Evolutionary conservation across 192 early-diverging fungal genomes (phyloP).

Genomic region (Podila clonocystis): DNA sequence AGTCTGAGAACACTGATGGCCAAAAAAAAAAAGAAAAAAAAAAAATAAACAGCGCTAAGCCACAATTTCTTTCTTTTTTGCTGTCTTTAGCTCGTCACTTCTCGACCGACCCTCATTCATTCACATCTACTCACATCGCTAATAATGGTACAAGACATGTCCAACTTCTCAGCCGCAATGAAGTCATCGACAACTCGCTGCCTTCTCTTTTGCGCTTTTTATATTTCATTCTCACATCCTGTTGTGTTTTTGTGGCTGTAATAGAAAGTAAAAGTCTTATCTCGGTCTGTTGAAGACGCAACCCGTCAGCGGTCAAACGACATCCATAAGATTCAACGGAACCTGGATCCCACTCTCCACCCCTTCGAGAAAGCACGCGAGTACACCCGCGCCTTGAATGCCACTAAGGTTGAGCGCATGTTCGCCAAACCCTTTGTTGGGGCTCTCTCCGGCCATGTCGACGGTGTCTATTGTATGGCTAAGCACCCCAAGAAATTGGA

Average conservation of each 20-base stretch:
- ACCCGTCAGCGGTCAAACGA: slow-evolving; percentile 86
- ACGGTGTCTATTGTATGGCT: slow-evolving; percentile 94
- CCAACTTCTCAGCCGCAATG: too few relatives aligned
- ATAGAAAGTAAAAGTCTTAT: slow-evolving; percentile 96
- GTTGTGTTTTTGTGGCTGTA: not conserved
- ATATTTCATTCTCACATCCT: not conserved
- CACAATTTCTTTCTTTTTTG: slow-evolving; percentile 1
- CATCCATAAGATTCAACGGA: slow-evolving; percentile 88
- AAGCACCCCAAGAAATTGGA: slow-evolving; percentile 93
- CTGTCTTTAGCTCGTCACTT: not conserved
- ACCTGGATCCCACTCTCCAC: slow-evolving; percentile 89
- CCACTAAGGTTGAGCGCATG: slow-evolving; percentile 92
- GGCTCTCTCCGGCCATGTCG: slow-evolving; percentile 89
- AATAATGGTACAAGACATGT: too few relatives aligned
- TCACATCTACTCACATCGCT: too few relatives aligned
- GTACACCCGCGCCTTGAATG: slow-evolving; percentile 94
- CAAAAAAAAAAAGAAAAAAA: not conserved
- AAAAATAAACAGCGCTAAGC: not conserved
- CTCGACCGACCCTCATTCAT: too few relatives aligned
- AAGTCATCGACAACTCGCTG: too few relatives aligned
- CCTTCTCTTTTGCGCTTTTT: too few relatives aligned
- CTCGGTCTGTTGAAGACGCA: slow-evolving; percentile 80
- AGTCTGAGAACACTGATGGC: not conserved
- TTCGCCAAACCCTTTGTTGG: slow-evolving; percentile 98
- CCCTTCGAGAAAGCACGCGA: slow-evolving; percentile 96